Evolutionary conservation across 495 filamentous ascomycete genomes (phyloP).

Genomic region (Pseudomonodictys pantanalensis): DNA sequence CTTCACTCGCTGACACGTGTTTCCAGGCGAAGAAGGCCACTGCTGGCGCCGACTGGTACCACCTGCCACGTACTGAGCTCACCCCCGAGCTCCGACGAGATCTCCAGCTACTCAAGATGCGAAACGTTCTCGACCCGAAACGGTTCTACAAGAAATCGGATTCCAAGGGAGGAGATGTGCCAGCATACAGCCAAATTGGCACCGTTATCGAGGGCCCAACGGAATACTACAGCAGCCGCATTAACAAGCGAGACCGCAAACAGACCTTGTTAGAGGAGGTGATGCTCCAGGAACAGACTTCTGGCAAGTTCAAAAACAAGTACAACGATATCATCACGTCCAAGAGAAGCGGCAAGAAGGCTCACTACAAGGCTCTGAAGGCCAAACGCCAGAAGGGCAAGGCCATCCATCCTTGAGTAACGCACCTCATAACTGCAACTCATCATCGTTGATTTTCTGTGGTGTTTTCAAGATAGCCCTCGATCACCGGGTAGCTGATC

Average conservation of each 20-base stretch:
- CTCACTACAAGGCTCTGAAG: constrained; percentile 65
- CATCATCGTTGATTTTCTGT: too few species aligned
- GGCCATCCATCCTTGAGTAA: constrained; percentile 32
- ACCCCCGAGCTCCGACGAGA: constrained; percentile 85
- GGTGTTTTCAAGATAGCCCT: too few species aligned
- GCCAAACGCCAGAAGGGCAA: constrained; percentile 51
- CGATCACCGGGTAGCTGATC: too few species aligned
- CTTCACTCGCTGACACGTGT: constrained; percentile 39
- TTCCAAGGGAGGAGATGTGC: constrained; percentile 59
- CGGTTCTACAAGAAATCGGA: constrained; percentile 87
- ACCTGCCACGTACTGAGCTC: constrained; percentile 76
- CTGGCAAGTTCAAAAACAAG: constrained; percentile 64
- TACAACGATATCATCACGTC: constrained; percentile 64
- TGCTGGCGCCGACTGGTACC: constrained; percentile 71
- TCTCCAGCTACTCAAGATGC: constrained; percentile 81
- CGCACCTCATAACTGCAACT: too few species aligned
- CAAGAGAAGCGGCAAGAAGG: constrained; percentile 71
- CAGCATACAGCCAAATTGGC: constrained; percentile 83
- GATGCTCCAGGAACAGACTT: constrained; percentile 60
- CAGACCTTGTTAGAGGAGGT: constrained; percentile 88
- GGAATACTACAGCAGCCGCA: constrained; percentile 74
- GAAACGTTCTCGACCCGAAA: constrained; percentile 83
- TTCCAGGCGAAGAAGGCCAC: constrained; percentile 58
- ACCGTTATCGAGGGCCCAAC: constrained; percentile 86
- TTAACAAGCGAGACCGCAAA: constrained; percentile 84